Base-by-base conservation (phyloP, 176 grass and related monocot genomes). In the Carex myosuroides region DNA sequence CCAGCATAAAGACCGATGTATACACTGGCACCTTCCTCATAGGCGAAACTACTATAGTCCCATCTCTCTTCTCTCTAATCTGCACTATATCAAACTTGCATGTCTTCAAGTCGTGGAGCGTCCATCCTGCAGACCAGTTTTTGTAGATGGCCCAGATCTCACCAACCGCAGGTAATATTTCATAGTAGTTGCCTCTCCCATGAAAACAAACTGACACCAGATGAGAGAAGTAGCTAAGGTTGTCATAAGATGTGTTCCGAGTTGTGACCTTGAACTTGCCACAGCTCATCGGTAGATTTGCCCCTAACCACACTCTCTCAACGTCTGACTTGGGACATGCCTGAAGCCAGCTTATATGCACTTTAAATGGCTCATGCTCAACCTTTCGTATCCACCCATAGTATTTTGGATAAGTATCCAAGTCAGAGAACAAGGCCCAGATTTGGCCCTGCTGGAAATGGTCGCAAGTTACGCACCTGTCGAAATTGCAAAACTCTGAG, bases 111-210 rank as follows among this genome's bases (percentile, higher is more conserved):
- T 86, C 85, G 42, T 70, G 46, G 30, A 80, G 3, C 42, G n/a
- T 73, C 92, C 95, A 97, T 83, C 88, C 85, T 30, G 69, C 82
- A 17, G 65, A 71, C 94, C 94, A 98, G 55, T 94, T 86, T 79
- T 79, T 90, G 74, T 93, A 98, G 48, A 98, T 46, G 33, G 79
- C 90, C 92, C 95, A 98, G 70, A 98, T 84, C 50, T 93, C 87
- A 42, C 92, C 89, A 55, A 74, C 42, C 8, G 52, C 50, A 1
- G 95, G 95, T 81, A 88, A 55, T 72, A 94, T 90, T 64, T 85
- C 72, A 69, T 85, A 46, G 17, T 84, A 75, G 57, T 76, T 21
- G 6, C 62, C 89, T 42, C 33, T 57, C 16, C 54, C 44, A 57
- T 62, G 52, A 66, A 33, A 33, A 53, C 66, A 72, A 0, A 44